Evolutionary conservation across 352 stramenopile species (phyloP).

Genomic region (Thalassiosira sp.): DNA sequence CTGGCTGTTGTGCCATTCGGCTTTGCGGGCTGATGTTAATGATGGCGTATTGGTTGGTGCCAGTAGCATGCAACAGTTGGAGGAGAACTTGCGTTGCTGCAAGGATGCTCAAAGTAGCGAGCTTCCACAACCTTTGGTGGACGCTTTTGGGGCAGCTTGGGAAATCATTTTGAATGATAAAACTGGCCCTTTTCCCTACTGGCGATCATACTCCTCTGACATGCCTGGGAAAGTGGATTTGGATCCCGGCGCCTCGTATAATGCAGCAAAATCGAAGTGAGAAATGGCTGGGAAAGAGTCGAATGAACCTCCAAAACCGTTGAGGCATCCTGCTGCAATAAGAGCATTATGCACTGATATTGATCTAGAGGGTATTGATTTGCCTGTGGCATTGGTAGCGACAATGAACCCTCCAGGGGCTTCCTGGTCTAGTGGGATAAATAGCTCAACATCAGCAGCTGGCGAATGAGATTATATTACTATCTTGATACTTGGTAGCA

Average conservation of each 20-base stretch:
- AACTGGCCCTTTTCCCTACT: conserved; percentile 75
- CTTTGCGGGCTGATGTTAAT: conserved; percentile 40
- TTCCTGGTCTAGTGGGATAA: no score
- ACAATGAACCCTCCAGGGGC: no score
- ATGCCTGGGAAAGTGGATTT: conserved; percentile 73
- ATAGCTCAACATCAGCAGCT: no score
- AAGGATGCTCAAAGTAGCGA: conserved; percentile 35
- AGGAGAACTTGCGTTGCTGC: conserved; percentile 79
- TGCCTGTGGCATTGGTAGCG: no score
- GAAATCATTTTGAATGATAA: conserved; percentile 59
- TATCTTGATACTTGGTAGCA: no score
- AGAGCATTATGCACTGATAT: no score
- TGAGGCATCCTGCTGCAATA: no score
- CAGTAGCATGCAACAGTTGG: conserved; percentile 79
- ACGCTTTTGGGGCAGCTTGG: conserved; percentile 82
- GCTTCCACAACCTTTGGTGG: conserved; percentile 65
- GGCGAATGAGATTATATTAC: no score
- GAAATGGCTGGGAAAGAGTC: no score
- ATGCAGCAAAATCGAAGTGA: conserved; percentile 66
- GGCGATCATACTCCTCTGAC: conserved; percentile 79
- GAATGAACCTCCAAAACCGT: no score
- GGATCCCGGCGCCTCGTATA: conserved; percentile 79
- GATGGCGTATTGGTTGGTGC: conserved; percentile 79
- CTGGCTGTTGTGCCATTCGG: conserved; percentile 84
- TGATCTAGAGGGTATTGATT: no score